These are phyloP conservation scores for Beta vulgaris DNA, from an alignment of 148 eudicot genomes.

Conservation along the genomic window DNA sequence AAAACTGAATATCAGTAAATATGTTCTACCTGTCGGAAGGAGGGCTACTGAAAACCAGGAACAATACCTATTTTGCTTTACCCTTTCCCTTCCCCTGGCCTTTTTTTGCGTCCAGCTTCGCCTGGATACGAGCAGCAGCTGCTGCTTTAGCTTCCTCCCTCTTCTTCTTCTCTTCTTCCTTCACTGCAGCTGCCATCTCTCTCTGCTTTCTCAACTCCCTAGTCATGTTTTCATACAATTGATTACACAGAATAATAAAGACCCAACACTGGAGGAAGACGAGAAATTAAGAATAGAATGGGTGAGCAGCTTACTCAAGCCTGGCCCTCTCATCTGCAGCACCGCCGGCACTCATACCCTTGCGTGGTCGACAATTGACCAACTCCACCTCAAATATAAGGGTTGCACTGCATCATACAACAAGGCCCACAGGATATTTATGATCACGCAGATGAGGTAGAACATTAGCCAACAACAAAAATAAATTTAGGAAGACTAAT, in stretches of 20 bases:
- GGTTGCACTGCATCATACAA: constrained; percentile 57
- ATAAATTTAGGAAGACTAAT: neutral
- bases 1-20: neutral
- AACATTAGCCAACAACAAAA: neutral
- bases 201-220: constrained; percentile 93
- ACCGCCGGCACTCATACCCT: constrained; percentile 74
- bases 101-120: constrained; percentile 91
- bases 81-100: constrained; percentile 89
- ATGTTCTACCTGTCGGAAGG: neutral
- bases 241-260: neutral
- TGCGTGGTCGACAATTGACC: constrained; percentile 83
- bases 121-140: constrained; percentile 95
- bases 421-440: neutral
- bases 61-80: constrained; percentile 53
- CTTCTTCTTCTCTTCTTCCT: constrained; percentile 97
- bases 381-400: constrained; percentile 90
- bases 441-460: neutral
- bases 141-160: constrained; percentile 97
- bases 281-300: neutral
- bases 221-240: constrained; percentile 7
- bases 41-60: neutral
- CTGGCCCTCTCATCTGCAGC: constrained; percentile 89
- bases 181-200: constrained; percentile 73
- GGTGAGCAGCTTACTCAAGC: constrained; percentile 60
- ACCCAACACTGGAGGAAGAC: neutral